Evolutionary conservation across 257 asterid species (phyloP), one percentile per base, ranked within the genome.

Genomic region (Fraxinus americana): DNA sequence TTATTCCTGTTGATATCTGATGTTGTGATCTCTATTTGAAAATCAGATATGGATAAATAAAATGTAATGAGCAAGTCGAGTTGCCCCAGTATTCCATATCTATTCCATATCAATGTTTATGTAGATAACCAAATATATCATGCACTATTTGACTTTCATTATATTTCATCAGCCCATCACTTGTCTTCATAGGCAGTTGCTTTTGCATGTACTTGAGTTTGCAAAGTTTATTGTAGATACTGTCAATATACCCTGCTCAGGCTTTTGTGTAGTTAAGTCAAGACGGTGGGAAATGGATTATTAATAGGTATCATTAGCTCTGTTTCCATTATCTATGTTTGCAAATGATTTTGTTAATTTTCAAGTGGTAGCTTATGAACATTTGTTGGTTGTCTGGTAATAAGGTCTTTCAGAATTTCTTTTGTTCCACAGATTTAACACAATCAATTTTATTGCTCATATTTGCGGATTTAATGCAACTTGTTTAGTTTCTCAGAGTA

Each of bases 321-420:
- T 43, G 13, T 63, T n/a, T 57, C 23, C 10, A 12, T 71, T 36
- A 30, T 38, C 65, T 76, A 66, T 63, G 34, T 38, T 30, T 36
- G 41, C 66, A 29, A 73, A 81, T 39, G 71, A 17, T 76, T 8
- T 29, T 35, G 78, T 23, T 71, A 59, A 23, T 73, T 34, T 67
- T 57, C 29, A 36, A 79, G 43, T 9, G 43, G 23, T 7, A 50
- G 50, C 65, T 74, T 68, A 25, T 41, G 17, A 63, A 23, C 71
- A 52, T 59, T 34, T 59, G 43, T 70, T 61, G 52, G 54, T 52
- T 72, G 25, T 76, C 21, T 23, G 16, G 59, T 59, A 54, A 23
- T 35, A 45, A 25, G 11, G 57, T 70, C 57, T 29, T 19, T 50
- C 67, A 27, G 67, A 80, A 61, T 50, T 17, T 66, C 30, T 21